Percentiles rank a stretch among this genome's conserved stretches.
Conservation (phyloP, 2,329 filamentous ascomycete genomes). For the Zymoseptoria passerinii region DNA sequence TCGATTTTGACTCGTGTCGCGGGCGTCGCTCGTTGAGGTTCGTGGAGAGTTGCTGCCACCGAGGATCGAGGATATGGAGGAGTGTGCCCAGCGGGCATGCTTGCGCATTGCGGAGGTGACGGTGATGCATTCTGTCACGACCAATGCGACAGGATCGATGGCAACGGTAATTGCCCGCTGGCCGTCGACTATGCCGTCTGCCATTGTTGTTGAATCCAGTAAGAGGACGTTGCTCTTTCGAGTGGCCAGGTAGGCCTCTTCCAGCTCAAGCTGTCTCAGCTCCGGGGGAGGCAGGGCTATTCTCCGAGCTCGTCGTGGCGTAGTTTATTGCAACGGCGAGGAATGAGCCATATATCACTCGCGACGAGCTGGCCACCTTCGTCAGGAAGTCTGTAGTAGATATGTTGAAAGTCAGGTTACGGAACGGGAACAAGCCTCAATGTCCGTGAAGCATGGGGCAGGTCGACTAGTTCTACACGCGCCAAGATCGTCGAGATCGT, state of each 20-base stretch:
- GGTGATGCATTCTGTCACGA: conserved; percentile 97
- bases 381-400: neutral
- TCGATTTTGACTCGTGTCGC: conserved; percentile 22
- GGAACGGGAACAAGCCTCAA: neutral
- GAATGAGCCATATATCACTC: neutral
- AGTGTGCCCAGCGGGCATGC: conserved; percentile 90
- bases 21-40: conserved; percentile 11
- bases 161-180: conserved; percentile 23
- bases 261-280: neutral
- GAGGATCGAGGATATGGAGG: conserved; percentile 89
- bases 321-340: neutral
- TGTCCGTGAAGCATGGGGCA: neutral
- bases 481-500: neutral
- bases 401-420: neutral
- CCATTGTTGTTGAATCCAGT: conserved; percentile 3
- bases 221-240: neutral
- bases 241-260: neutral
- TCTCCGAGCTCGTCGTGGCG: neutral
- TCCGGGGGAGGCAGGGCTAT: neutral
- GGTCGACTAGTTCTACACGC: neutral
- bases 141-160: conserved; percentile 46
- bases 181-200: conserved; percentile 1
- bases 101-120: conserved; percentile 98
- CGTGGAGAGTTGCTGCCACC: conserved; percentile 38
- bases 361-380: neutral